Base-by-base conservation (phyloP, 129 eudicot species). In the Deinandra increscens region DNA sequence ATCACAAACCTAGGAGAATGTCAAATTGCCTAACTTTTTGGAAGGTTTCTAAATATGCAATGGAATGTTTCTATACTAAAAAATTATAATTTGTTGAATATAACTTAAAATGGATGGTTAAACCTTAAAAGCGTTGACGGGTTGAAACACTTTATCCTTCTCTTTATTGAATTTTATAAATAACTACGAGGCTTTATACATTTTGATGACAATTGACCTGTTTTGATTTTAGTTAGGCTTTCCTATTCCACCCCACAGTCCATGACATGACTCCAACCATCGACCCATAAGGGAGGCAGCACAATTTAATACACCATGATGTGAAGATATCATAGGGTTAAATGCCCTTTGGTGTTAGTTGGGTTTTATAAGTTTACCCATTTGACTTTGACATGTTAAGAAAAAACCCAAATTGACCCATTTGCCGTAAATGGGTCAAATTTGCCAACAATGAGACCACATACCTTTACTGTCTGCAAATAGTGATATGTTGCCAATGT, bases 401-500 rank as follows among this genome's bases (percentile, higher is more conserved):
- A 2, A 4, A 9, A 44, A 7, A 42, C 7, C 56, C 7, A 23
- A 44, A 44, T 13, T 2, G 22, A 43, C 37, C 17, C 0, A 10
- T 55, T 55, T 55, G 15, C 70, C 23, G 43, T 22, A 43, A 33
- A 31, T 33, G 29, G 43, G 33, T 33, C 48, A 12, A 14, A 34
- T 49, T 15, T 49, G 5, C 62, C 33, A 26, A 54, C 65, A 55
- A 38, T 54, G 22, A 55, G 1, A 22, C 18, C 5, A 14, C 19
- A 39, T 79, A 88, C 96, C 91, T 85, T 85, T 78, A 76, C 89
- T 85, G 69, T 88, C 96, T 36, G 96, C 91, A 81, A 88, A 88
- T 14, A 88, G 77, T 22, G 96, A 78, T 59, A 93, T 93, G 67
- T 93, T 93, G 51, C 98, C 98, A 67, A 93, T 93, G 81, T 93